Conservation (phyloP, 108 stramenopile species). For the Fistulifera pelliculosa region DNA sequence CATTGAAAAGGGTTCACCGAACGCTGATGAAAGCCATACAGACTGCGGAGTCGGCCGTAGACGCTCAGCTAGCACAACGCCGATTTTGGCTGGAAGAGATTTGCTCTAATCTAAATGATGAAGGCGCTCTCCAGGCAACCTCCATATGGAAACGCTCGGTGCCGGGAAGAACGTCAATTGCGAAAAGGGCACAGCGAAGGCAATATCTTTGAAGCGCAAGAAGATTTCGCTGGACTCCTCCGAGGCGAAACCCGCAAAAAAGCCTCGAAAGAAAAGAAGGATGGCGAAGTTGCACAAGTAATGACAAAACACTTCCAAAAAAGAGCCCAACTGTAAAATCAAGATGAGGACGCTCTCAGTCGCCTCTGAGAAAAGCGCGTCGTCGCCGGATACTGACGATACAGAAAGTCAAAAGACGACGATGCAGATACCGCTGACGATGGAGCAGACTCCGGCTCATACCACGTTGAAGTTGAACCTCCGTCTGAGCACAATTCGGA, state of each 20-base stretch:
- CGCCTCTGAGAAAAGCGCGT: background rate
- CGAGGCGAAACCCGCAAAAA: background rate
- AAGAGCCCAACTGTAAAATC: too few species aligned
- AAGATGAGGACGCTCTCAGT: background rate
- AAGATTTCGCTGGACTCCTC: background rate
- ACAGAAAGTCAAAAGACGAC: background rate
- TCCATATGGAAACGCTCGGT: constrained; percentile 26
- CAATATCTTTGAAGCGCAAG: background rate
- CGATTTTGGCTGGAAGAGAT: constrained; percentile 67
- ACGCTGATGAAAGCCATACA: constrained; percentile 42
- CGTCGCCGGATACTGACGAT: background rate
- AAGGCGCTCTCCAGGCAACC: constrained; percentile 17
- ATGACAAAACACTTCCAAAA: background rate
- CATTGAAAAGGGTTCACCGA: constrained; percentile 56
- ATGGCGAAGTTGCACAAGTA: background rate
- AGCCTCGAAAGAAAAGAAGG: constrained; percentile 2
- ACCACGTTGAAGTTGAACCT: background rate
- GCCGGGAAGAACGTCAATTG: background rate
- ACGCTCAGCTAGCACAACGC: constrained; percentile 42
- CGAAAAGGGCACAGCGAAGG: constrained; percentile 3
- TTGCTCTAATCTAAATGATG: constrained; percentile 28
- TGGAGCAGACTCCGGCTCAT: too few species aligned
- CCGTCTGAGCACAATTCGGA: background rate
- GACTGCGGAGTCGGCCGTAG: constrained; percentile 47
- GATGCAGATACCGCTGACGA: background rate